These are phyloP conservation scores for Neurospora africana DNA, from an alignment of 495 filamentous ascomycete genomes.

Conservation along the genomic window DNA sequence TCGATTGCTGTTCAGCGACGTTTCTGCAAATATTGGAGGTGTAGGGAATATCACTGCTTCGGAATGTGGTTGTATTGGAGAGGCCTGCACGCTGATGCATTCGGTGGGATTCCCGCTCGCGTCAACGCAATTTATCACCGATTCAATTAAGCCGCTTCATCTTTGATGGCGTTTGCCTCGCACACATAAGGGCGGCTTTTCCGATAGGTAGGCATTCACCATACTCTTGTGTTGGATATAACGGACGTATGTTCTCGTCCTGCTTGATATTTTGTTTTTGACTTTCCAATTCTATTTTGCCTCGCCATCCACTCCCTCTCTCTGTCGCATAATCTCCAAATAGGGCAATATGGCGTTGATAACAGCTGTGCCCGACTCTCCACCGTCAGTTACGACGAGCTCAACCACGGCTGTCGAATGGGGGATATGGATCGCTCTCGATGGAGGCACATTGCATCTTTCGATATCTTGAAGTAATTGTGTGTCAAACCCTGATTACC, in stretches of 20 bases:
- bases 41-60: background rate
- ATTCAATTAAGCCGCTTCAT: background rate
- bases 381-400: no score
- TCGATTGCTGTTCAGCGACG: background rate
- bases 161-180: background rate
- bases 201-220: background rate
- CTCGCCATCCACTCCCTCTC: no score
- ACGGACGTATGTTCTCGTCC: background rate
- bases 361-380: no score
- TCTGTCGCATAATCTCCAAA: no score
- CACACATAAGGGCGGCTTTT: background rate
- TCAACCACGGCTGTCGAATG: no score
- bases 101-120: background rate
- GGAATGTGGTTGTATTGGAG: background rate
- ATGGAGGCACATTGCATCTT: no score
- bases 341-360: no score
- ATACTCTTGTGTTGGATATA: background rate
- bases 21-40: background rate
- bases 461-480: no score
- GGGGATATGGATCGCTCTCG: no score
- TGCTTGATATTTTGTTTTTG: no score
- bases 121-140: background rate
- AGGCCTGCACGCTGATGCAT: background rate
- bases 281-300: no score
- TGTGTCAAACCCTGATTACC: no score